Percentiles rank a stretch among this genome's conserved stretches.
Evolutionary conservation across 192 early-diverging fungal genomes (phyloP).

Genomic region (Piromyces finnis): DNA sequence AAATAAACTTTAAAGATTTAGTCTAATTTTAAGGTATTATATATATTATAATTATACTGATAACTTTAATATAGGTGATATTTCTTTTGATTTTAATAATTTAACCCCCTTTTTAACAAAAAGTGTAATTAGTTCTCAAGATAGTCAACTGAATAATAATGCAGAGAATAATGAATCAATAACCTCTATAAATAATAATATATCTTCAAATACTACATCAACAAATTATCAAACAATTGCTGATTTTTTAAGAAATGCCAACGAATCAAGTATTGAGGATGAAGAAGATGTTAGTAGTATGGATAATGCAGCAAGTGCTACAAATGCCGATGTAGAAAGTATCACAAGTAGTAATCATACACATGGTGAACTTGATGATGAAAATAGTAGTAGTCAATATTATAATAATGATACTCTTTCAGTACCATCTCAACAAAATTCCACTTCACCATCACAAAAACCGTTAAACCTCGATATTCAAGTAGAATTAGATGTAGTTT

Average conservation of each 20-base stretch:
- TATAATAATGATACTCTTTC: not conserved
- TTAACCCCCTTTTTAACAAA: not conserved
- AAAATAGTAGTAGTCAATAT: constrained; percentile 16
- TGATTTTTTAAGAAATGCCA: not conserved
- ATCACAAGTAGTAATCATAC: constrained; percentile 7
- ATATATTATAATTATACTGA: too few species aligned
- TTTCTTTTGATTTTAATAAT: not conserved
- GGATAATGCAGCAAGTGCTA: not conserved
- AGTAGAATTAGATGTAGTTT: constrained; percentile 34
- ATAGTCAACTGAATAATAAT: not conserved
- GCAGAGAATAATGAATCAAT: too few species aligned
- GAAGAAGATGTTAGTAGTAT: not conserved
- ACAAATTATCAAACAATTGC: not conserved
- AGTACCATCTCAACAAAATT: not conserved
- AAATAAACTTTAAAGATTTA: too few species aligned
- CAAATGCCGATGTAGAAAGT: not conserved
- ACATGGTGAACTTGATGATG: constrained; percentile 3
- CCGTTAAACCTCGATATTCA: constrained; percentile 38
- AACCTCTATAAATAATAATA: too few species aligned
- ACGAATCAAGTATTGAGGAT: not conserved
- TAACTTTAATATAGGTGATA: not conserved
- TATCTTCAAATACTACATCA: too few species aligned
- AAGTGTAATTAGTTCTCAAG: not conserved
- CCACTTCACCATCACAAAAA: not conserved
- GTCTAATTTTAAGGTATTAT: too few species aligned